Conservation (phyloP, 2,329 filamentous ascomycete species). For the Calonectria naviculata region DNA sequence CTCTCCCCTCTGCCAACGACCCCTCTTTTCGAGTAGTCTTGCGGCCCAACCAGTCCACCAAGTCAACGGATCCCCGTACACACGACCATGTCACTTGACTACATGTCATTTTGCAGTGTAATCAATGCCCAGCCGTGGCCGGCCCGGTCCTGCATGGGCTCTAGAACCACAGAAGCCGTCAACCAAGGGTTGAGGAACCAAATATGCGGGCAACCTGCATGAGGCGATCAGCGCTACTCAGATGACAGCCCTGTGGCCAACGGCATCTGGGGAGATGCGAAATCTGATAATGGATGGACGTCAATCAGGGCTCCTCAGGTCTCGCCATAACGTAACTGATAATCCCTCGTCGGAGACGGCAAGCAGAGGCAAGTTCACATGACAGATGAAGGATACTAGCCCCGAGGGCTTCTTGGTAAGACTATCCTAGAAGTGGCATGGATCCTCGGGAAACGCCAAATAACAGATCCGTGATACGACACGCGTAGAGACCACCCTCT, state of each 20-base stretch:
- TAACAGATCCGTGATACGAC: neutral
- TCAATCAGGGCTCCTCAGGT: too few species aligned
- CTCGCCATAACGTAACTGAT: neutral
- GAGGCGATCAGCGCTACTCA: neutral
- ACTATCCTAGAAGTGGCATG: neutral
- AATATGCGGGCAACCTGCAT: neutral
- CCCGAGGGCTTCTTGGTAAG: neutral
- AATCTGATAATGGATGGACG: neutral
- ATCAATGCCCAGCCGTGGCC: neutral
- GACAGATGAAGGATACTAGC: neutral
- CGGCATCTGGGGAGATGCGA: neutral
- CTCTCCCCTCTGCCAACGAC: neutral
- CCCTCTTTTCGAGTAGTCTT: neutral
- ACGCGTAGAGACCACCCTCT: neutral
- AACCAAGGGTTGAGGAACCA: neutral
- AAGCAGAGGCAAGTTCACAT: constrained; percentile 1
- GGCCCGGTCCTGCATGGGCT: neutral
- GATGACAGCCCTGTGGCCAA: neutral
- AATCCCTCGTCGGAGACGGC: neutral
- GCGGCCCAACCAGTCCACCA: neutral
- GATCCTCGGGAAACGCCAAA: neutral
- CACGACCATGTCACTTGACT: neutral
- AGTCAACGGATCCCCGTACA: neutral
- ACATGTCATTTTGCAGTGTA: too few species aligned
- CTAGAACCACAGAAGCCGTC: neutral